Base-by-base conservation (phyloP, 257 asterid species). In the Verbascum thapsus region DNA sequence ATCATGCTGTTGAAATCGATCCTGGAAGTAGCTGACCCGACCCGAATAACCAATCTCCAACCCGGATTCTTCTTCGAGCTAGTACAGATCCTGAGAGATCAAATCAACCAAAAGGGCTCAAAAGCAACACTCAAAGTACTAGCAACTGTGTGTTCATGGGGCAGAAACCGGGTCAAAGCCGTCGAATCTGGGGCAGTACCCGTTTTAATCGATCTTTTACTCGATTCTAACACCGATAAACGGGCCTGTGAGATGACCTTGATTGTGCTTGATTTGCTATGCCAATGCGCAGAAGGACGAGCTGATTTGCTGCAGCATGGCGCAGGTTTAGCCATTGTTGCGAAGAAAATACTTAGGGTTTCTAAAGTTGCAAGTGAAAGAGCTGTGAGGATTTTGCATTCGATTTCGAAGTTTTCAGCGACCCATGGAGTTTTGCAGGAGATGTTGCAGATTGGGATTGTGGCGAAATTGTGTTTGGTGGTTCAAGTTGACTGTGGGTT, bases 281-380 rank as follows among this genome's bases (percentile, higher is more conserved):
- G 96, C 80, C 95, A 80, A 63, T 83, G 91, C 60, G 96, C 98
- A 0, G 98, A 91, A 45, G 98, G 98, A 2, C 64, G 98, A 48
- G 87, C 96, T 0, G 96, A 81, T 71, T 48, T 91, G 32, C 32
- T 88, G 45, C 73, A 56, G n/a, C 98, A 91, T 66, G 73, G 81
- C 0, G 98, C 95, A 0, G 98, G 98, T 0, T 7, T 91, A 17
- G 97, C 97, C 3, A 53, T 86, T 2, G 91, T 91, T 0, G 81
- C 98, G 1, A 91, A 88, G 77, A 91, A 88, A 77, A 81, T 86
- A 1, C 80, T 91, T 4, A 83, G 97, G 81, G 95, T 91, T 54
- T 91, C 97, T 0, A 58, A 57, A 11, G 77, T 74, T 1, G 95
- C 83, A 1, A 91, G 78, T 13, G 98, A 88, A 15, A 75, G 78